Percentiles rank a stretch among this genome's conserved stretches.
phyloP scores from a whole-genome alignment of 108 stramenopile species.

The Heterococcus sp. region DNA sequence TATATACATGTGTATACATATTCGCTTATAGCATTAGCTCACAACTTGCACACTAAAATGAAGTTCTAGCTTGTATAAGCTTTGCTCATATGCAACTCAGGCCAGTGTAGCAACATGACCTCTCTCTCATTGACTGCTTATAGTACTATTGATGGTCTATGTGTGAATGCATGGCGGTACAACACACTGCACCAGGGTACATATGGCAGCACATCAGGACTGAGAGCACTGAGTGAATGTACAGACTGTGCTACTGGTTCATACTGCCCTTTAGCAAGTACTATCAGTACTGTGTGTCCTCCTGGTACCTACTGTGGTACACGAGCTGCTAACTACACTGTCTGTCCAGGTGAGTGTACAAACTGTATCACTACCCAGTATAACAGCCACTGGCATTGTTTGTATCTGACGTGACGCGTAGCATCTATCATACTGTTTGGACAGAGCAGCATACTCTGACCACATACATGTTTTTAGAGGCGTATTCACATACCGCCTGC shows the following conservation, averaged over 20 bases:
- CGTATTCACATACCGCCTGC: neutral
- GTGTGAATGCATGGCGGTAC: too few species aligned
- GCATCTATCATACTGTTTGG: too few species aligned
- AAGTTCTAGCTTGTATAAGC: neutral
- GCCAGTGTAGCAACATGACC: neutral
- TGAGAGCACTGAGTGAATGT: neutral
- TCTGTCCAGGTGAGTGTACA: neutral
- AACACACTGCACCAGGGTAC: too few species aligned
- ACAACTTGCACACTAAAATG: neutral
- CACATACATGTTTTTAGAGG: neutral
- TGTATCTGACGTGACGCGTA: too few species aligned
- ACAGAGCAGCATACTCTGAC: neutral
- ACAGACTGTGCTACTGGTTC: neutral
- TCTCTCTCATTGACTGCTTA: too few species aligned
- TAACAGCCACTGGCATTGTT: too few species aligned
- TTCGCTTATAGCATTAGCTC: too few species aligned
- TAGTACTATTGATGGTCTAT: too few species aligned
- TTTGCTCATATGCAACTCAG: neutral
- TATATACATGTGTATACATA: too few species aligned
- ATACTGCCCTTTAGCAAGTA: slow-evolving; percentile 32
- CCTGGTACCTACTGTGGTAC: slow-evolving; percentile 45
- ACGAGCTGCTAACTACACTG: slow-evolving; percentile 1
- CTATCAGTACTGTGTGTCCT: slow-evolving; percentile 10
- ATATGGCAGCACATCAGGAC: neutral
- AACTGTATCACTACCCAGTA: too few species aligned